Base-by-base conservation (phyloP, 2,329 filamentous ascomycete genomes). In the Aspergillus sp. region DNA sequence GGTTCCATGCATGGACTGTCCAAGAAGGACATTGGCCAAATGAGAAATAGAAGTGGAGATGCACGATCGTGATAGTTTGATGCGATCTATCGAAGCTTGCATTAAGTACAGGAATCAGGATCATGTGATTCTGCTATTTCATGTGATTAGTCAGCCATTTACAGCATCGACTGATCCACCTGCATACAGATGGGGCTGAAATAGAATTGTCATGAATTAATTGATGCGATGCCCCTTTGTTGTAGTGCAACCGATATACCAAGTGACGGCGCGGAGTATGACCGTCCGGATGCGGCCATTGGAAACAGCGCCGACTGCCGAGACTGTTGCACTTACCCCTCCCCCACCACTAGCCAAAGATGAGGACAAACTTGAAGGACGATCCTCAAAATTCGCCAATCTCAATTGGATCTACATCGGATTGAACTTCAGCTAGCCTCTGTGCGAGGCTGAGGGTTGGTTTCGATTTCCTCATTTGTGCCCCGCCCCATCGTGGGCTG, bases 321-420 rank as follows among this genome's bases (percentile, higher is more conserved):
- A 13, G 18, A 8, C 6, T 20, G 39, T 17, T 20, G n/a, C 15
- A 20, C 39, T 48, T 48, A 45, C 50, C 42, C 50, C 50, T 45
- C 26, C 50, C 26, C 50, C 50, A 32, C 39, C 42, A 53, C 7
- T 43, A 53, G 18, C 43, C 1, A 5, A 43, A 34, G 20, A 30
- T 8, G n/a, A 47, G 49, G 41, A 32, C 32, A 32, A 30, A 47
- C 20, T 41, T 20, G 9, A n/a, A 26, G 41, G 32, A 15, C 42
- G 43, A 53, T 48, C 20, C n/a, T 45, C 17, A 36, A 15, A n/a
- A 48, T 20, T 48, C 43, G 39, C 30, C 51, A 53, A 53, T 53
- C 30, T 30, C 20, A 45, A 7, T 47, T 34, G 26, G 43, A 39
- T 53, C 51, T 48, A 38, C 30, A 20, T 39, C 15, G 51, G 18